Conservation (phyloP, 139 green algal species). For the Haematococcus sp. region DNA sequence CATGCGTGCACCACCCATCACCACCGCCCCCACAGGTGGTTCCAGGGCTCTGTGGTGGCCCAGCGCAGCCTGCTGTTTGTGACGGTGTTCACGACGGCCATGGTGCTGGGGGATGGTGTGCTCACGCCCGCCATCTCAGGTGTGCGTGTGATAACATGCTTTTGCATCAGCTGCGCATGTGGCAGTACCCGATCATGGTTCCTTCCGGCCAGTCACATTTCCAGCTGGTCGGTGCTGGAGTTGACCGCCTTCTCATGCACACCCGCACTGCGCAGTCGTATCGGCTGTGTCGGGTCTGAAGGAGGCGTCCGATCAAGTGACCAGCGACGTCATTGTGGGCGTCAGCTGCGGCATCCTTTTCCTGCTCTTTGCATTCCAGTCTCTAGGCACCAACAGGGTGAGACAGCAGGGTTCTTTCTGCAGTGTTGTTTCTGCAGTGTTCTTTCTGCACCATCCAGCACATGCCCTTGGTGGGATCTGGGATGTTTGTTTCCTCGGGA, state of each 20-base stretch:
- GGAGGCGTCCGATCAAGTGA: background rate
- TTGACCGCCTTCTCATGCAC: background rate
- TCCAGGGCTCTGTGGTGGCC: no score
- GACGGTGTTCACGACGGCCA: constrained; percentile 26
- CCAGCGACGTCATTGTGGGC: constrained; percentile 10
- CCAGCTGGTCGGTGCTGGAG: no score
- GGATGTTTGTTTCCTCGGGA: no score
- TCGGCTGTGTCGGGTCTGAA: constrained; percentile 25
- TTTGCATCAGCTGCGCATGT: background rate
- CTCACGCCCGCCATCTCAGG: constrained; percentile 48
- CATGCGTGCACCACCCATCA: no score
- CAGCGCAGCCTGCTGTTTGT: no score
- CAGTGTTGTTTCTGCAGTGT: no score
- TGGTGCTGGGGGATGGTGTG: constrained; percentile 46
- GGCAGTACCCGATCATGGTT: no score
- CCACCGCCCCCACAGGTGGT: no score
- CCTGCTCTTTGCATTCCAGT: constrained; percentile 55
- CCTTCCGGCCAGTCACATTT: no score
- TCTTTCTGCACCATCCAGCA: no score
- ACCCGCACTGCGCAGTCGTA: constrained; percentile 33
- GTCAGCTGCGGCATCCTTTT: constrained; percentile 29
- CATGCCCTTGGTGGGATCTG: no score
- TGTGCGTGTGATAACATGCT: background rate
- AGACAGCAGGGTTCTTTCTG: background rate
- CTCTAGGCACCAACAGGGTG: constrained; percentile 42